Conservation (phyloP, 208 protist species). For the Tetramitus jugosus region DNA sequence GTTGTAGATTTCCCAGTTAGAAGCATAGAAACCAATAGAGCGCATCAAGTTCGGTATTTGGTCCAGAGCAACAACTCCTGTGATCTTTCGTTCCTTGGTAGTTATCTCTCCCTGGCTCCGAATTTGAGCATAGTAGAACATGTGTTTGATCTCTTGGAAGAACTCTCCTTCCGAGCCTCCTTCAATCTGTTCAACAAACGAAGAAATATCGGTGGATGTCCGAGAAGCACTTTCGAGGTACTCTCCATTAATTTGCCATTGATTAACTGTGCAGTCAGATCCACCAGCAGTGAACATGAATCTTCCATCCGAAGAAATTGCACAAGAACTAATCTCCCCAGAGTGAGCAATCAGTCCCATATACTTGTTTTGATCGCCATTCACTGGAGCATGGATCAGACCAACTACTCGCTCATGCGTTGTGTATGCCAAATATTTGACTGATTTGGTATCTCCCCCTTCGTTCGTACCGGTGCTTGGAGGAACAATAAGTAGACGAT, state of each 20-base stretch:
- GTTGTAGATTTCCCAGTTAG: conserved; percentile 77
- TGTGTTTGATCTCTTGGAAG: conserved; percentile 84
- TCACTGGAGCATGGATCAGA: conserved; percentile 73
- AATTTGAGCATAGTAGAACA: conserved; percentile 92
- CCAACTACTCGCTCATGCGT: conserved; percentile 79
- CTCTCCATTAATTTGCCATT: conserved; percentile 65
- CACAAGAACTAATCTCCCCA: conserved; percentile 55
- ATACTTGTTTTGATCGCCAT: conserved; percentile 70
- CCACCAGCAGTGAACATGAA: conserved; percentile 81
- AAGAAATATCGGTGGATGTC: conserved; percentile 32
- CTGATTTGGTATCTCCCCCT: conserved; percentile 21
- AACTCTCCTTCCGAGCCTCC: conserved; percentile 69
- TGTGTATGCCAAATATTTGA: conserved; percentile 62
- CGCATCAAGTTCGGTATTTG: conserved; percentile 86
- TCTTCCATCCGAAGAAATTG: conserved; percentile 61
- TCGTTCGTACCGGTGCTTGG: neutral
- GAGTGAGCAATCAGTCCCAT: conserved; percentile 87
- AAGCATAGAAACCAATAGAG: conserved; percentile 86
- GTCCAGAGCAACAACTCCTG: conserved; percentile 70
- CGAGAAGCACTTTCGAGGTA: neutral
- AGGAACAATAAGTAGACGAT: conserved; percentile 52
- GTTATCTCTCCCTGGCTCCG: conserved; percentile 82
- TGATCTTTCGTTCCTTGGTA: conserved; percentile 70
- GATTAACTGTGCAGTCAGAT: conserved; percentile 69
- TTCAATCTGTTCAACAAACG: conserved; percentile 73